phyloP scores from a whole-genome alignment of 140 eudicot species.

The Anethum foeniculum region DNA sequence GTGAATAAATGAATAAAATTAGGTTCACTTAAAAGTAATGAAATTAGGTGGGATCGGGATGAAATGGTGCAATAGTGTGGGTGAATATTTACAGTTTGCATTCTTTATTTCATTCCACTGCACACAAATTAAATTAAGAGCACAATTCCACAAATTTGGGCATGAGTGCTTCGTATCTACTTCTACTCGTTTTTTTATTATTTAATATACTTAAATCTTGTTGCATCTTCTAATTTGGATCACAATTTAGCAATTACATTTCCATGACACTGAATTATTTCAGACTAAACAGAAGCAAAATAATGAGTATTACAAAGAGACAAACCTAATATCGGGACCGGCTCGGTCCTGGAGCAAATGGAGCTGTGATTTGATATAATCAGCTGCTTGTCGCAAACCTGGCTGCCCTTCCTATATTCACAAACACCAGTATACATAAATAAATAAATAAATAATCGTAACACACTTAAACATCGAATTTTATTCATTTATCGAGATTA shows the following conservation, averaged over 20 bases:
- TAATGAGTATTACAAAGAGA: not conserved
- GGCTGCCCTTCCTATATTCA: slow-evolving; percentile 65
- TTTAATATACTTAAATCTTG: not conserved
- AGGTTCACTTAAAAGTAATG: not conserved
- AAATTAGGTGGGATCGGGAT: not conserved
- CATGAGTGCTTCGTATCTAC: too few species aligned
- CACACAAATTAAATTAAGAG: not conserved
- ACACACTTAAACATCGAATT: not conserved
- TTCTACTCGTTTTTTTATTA: too few species aligned
- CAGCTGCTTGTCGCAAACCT: slow-evolving; percentile 79
- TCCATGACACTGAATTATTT: not conserved
- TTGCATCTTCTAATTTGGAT: not conserved
- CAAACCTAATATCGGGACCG: slow-evolving; percentile 64
- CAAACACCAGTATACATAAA: not conserved
- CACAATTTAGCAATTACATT: too few species aligned
- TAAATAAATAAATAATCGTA: too few species aligned
- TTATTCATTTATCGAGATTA: not conserved
- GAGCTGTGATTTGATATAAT: slow-evolving; percentile 62
- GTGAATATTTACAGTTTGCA: not conserved
- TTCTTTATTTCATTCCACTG: not conserved
- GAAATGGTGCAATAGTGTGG: not conserved
- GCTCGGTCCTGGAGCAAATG: slow-evolving; percentile 59
- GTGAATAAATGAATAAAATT: not conserved
- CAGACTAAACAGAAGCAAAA: not conserved
- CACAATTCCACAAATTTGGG: not conserved